phyloP scores from a whole-genome alignment of 2,329 filamentous ascomycete species.

The Ophiostoma triangulosporum region DNA sequence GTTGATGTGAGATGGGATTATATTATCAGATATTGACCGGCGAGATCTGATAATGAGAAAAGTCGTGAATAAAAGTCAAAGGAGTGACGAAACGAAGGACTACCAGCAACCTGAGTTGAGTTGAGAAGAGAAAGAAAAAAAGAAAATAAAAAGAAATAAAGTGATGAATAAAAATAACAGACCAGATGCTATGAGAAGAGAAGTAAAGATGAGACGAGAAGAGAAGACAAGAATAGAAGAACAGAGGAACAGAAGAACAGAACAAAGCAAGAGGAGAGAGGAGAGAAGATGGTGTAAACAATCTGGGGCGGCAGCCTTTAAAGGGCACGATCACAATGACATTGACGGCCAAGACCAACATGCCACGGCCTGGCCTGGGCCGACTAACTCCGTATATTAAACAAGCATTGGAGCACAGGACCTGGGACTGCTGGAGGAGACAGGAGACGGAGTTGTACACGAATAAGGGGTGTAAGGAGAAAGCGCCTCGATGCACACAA shows the following conservation, averaged over 20 bases:
- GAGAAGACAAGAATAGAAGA: neutral
- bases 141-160: neutral
- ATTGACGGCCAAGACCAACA: no score
- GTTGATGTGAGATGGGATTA: neutral
- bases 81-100: neutral
- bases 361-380: no score
- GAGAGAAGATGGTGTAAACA: neutral
- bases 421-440: no score
- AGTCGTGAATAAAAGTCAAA: neutral
- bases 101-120: neutral
- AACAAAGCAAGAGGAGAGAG: neutral
- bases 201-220: neutral
- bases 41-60: neutral
- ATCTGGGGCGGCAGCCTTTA: neutral
- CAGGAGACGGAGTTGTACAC: no score
- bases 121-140: neutral
- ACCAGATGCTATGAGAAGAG: neutral
- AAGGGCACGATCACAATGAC: no score
- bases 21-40: neutral
- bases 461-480: no score
- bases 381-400: no score
- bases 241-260: neutral
- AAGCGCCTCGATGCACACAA: neutral
- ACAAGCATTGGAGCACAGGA: no score
- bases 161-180: neutral